Conservation (phyloP, 352 stramenopile genomes). For the Phytophthora pini region DNA sequence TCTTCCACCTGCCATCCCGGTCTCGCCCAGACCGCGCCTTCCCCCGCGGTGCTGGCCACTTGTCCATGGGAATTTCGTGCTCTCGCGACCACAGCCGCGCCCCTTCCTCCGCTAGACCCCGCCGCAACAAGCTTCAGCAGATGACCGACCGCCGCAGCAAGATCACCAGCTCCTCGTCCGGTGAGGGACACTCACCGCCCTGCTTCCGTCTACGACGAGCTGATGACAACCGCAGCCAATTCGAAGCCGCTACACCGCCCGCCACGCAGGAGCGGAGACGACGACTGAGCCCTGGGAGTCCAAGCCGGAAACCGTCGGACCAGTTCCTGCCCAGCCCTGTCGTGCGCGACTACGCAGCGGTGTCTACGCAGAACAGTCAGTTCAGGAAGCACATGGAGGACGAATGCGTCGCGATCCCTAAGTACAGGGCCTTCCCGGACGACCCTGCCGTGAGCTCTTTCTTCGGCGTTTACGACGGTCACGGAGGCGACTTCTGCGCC, state of each 20-base stretch:
- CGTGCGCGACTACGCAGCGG: conserved; percentile 71
- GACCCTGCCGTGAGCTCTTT: conserved; percentile 76
- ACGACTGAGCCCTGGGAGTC: conserved; percentile 16
- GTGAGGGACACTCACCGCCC: conserved; percentile 19
- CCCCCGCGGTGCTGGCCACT: conserved; percentile 24
- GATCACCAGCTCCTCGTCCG: conserved; percentile 27
- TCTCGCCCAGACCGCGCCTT: conserved; percentile 17
- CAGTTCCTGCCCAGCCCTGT: conserved; percentile 47
- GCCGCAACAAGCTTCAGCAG: conserved; percentile 16
- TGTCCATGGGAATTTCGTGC: conserved; percentile 48
- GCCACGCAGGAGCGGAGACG: conserved; percentile 19
- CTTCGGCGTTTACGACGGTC: conserved; percentile 86
- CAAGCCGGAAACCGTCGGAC: conserved; percentile 19
- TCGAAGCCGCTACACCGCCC: conserved; percentile 13
- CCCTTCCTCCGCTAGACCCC: conserved; percentile 16
- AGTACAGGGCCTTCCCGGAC: conserved; percentile 61
- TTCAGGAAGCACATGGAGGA: conserved; percentile 88
- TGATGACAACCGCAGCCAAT: conserved; percentile 13
- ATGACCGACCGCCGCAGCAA: conserved; percentile 30
- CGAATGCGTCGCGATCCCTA: conserved; percentile 79
- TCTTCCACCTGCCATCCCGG: conserved; percentile 23
- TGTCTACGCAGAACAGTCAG: conserved; percentile 83
- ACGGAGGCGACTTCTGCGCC: conserved; percentile 81
- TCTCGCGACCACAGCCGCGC: conserved; percentile 43
- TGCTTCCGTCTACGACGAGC: conserved; percentile 16